Conservation (phyloP, 1,139 yeast species). For the Pichia kudriavzevii region DNA sequence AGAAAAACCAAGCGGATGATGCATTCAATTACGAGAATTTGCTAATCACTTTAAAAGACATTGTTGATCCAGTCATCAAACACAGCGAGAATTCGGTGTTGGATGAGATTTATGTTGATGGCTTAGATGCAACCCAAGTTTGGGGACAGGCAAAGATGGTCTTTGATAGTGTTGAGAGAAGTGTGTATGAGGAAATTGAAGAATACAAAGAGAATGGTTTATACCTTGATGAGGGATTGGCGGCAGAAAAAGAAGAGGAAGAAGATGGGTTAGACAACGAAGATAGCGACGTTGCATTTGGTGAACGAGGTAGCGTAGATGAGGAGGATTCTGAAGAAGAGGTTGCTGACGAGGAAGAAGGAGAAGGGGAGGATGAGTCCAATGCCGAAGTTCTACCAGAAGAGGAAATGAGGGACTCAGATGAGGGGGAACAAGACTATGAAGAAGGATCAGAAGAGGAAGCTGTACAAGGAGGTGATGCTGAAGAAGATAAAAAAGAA, state of each 20-base stretch:
- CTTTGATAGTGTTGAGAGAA: constrained; percentile 55
- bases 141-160: constrained; percentile 91
- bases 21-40: constrained; percentile 8
- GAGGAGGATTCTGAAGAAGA: constrained; percentile 25
- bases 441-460: constrained; percentile 21
- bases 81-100: constrained; percentile 25
- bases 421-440: constrained; percentile 19
- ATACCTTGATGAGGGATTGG: constrained; percentile 20
- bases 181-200: constrained; percentile 43
- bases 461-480: constrained; percentile 14
- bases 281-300: constrained; percentile 26
- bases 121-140: constrained; percentile 83
- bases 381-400: constrained; percentile 35
- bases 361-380: constrained; percentile 20
- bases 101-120: constrained; percentile 78
- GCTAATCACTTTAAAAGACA: constrained; percentile 9
- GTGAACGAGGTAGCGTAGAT: constrained; percentile 22
- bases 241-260: constrained; percentile 26
- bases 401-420: constrained; percentile 39
- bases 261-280: constrained; percentile 22
- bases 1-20: constrained; percentile 4
- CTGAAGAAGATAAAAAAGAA: constrained; percentile 14
- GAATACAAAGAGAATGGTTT: constrained; percentile 29
- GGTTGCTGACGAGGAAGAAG: constrained; percentile 22
- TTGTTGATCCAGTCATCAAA: constrained; percentile 13